Percentiles rank a stretch among this genome's conserved stretches.
Conservation (phyloP, 768 basidiomycete species). For the Boletus speciosus region DNA sequence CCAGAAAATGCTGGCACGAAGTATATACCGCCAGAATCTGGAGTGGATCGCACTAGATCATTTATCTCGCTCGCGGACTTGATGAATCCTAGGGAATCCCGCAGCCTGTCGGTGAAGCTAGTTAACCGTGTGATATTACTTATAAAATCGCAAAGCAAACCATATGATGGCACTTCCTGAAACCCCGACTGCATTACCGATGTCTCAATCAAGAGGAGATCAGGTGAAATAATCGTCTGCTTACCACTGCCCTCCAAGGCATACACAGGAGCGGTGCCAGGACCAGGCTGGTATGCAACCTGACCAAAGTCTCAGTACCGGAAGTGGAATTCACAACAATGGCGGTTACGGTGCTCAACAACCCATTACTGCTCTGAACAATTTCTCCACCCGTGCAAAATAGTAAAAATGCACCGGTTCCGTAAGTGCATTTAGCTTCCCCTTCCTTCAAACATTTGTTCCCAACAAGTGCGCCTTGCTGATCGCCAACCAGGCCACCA, state of each 20-base stretch:
- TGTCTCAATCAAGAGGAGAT: not conserved
- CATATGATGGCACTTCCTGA: constrained; percentile 96
- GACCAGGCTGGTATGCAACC: constrained; percentile 90
- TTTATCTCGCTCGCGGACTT: constrained; percentile 81
- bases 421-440: constrained; percentile 97
- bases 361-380: constrained; percentile 79
- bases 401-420: constrained; percentile 93
- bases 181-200: constrained; percentile 63
- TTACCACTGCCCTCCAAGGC: constrained; percentile 92
- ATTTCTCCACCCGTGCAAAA: constrained; percentile 91
- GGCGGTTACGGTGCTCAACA: constrained; percentile 75
- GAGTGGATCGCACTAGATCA: constrained; percentile 69
- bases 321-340: not conserved
- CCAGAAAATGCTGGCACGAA: constrained; percentile 98
- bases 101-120: constrained; percentile 48
- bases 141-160: constrained; percentile 29
- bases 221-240: constrained; percentile 25
- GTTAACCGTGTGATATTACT: not conserved
- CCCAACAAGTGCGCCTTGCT: constrained; percentile 93
- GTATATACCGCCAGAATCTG: constrained; percentile 84
- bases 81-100: constrained; percentile 87
- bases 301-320: constrained; percentile 26
- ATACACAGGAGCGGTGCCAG: constrained; percentile 75
- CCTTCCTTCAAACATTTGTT: constrained; percentile 92
- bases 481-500: constrained; percentile 94